These are phyloP conservation scores for Ceratocystiopsis minuta DNA, from an alignment of 2,329 filamentous ascomycete genomes.

Conservation along the genomic window DNA sequence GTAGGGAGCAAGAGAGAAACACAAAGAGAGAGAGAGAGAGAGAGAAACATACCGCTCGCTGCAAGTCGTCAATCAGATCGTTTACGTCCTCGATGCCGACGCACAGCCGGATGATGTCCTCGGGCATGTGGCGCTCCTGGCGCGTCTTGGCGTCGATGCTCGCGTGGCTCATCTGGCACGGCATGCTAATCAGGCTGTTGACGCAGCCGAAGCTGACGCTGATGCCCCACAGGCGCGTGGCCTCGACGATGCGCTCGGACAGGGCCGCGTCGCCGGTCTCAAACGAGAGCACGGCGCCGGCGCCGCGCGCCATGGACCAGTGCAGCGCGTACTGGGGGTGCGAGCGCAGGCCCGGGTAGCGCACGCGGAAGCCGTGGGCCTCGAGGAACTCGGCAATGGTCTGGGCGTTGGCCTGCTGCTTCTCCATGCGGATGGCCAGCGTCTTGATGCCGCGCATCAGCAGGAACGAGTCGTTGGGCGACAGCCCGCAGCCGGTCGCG, in stretches of 20 bases:
- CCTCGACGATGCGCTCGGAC: slow-evolving; percentile 87
- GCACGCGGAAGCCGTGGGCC: slow-evolving; percentile 76
- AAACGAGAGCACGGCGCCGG: slow-evolving; percentile 87
- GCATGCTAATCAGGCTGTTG: slow-evolving; percentile 97
- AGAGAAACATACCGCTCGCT: slow-evolving; percentile 57
- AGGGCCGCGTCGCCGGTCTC: slow-evolving; percentile 76
- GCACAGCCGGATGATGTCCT: slow-evolving; percentile 89
- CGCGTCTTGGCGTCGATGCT: slow-evolving; percentile 94
- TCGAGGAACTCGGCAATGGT: slow-evolving; percentile 86
- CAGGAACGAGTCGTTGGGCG: slow-evolving; percentile 90
- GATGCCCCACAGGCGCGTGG: slow-evolving; percentile 80
- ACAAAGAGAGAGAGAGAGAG: background rate
- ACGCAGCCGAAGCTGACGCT: slow-evolving; percentile 96
- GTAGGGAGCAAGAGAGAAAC: too few relatives aligned
- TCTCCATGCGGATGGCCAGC: slow-evolving; percentile 93
- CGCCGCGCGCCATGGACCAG: slow-evolving; percentile 85
- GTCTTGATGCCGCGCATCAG: slow-evolving; percentile 94
- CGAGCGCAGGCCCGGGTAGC: slow-evolving; percentile 83
- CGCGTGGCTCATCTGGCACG: slow-evolving; percentile 97
- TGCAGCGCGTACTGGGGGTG: slow-evolving; percentile 95
- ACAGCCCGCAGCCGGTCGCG: slow-evolving; percentile 79
- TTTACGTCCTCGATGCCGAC: slow-evolving; percentile 89
- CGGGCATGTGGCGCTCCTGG: slow-evolving; percentile 75
- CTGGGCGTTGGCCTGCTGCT: slow-evolving; percentile 86
- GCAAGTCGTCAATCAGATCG: slow-evolving; percentile 85